phyloP scores from a whole-genome alignment of 1,139 yeast species.

The Kurtzmaniella natalensis region DNA sequence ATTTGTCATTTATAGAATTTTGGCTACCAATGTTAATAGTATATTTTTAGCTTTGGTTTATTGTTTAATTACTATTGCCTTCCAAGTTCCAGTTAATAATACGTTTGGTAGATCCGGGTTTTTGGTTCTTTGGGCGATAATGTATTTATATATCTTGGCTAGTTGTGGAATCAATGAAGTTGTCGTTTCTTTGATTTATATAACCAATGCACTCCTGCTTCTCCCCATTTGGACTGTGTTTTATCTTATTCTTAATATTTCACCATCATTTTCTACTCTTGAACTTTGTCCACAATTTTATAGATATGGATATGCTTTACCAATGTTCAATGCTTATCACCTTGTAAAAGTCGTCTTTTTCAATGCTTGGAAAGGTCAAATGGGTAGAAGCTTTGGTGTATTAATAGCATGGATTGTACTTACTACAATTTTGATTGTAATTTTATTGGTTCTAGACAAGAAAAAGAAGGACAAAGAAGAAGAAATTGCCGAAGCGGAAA shows the following conservation, averaged over 20 bases:
- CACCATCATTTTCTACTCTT: slow-evolving; percentile 60
- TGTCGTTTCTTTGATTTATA: slow-evolving; percentile 42
- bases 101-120: slow-evolving; percentile 62
- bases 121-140: slow-evolving; percentile 59
- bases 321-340: slow-evolving; percentile 57
- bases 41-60: slow-evolving; percentile 52
- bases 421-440: slow-evolving; percentile 24
- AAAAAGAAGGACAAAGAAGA: slow-evolving; percentile 5
- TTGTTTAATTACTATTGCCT: slow-evolving; percentile 56
- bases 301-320: slow-evolving; percentile 62
- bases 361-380: slow-evolving; percentile 48
- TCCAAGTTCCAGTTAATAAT: slow-evolving; percentile 47
- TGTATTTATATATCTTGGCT: slow-evolving; percentile 56
- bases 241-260: slow-evolving; percentile 55
- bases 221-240: slow-evolving; percentile 61
- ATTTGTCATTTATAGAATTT: slow-evolving; percentile 45
- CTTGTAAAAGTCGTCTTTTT: slow-evolving; percentile 54
- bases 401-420: slow-evolving; percentile 55
- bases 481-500: slow-evolving; percentile 6
- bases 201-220: slow-evolving; percentile 39
- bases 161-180: slow-evolving; percentile 64
- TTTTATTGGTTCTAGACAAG: slow-evolving; percentile 8
- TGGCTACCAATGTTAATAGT: slow-evolving; percentile 44
- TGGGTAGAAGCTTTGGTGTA: slow-evolving; percentile 59
- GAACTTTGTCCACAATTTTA: slow-evolving; percentile 50